Evolutionary conservation across 768 basidiomycete genomes (phyloP), one percentile per base, ranked within the genome.

Genomic region (Leucosporidium scottii): DNA sequence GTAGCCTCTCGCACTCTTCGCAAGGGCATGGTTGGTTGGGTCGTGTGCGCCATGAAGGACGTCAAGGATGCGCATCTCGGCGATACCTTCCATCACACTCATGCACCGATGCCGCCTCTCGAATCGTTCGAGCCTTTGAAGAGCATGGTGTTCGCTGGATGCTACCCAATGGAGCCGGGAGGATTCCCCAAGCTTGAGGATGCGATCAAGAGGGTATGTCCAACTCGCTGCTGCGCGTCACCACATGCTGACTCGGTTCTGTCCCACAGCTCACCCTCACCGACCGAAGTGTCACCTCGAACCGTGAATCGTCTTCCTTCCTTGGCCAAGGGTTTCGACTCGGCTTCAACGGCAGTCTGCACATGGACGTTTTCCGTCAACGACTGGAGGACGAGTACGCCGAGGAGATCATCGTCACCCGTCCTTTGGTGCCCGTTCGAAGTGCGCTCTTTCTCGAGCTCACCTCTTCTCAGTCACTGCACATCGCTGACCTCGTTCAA

Each of bases 291-390:
- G 92, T 99, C 15, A 88, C 90, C 23, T 82, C 93, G 13, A 90
- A 92, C 75, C 84, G 91, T 58, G 96, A 98, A 78, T 89, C 90
- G 0, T 98, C 94, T 0, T 85, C 89, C 8, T 96, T 96, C 15
- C 83, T 99, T 15, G 93, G 94, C 1, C 93, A 96, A 80, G 96
- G 96, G 12, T 91, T 87, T 76, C 85, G 96, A 54, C 84, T 99
- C 9, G 96, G 96, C 0, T 99, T 98, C 78, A 82, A 97, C 15
- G 96, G 96, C 1, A 91, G 92, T 8, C 79, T 99, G 66, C 96
- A 99, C 76, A 93, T 98, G 90, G 90, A 94, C 74, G 89, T 93
- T 49, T 91, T 92, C 78, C 87, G 93, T 27, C 96, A 99, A 77
- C 85, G 96, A 20, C 81, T 99, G 5, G 96, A 98, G 78, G 96